Percentiles rank a stretch among this genome's conserved stretches.
Evolutionary conservation across 345 rosid genomes (phyloP).

Genomic region (Salix dunnii): DNA sequence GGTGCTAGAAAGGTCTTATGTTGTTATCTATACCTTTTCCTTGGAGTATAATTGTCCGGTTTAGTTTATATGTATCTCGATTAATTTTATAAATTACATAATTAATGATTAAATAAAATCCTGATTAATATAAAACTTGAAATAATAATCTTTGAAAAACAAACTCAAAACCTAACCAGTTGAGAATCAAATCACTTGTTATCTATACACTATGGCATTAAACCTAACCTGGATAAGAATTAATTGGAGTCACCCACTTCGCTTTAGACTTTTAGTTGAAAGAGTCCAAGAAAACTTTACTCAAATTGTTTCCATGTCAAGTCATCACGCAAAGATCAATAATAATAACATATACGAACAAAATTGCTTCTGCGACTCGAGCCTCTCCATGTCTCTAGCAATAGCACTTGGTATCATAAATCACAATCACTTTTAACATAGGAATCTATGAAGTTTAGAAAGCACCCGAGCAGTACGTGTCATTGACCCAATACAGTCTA

Average conservation of each 20-base stretch:
- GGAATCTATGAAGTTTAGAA: not conserved
- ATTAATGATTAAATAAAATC: no score
- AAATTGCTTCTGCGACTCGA: not conserved
- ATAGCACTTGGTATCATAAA: not conserved
- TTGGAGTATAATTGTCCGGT: no score
- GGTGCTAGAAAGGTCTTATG: no score
- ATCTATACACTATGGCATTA: no score
- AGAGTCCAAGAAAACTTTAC: not conserved
- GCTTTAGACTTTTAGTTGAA: no score
- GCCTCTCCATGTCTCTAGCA: slow-evolving; percentile 7
- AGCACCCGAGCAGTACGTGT: not conserved
- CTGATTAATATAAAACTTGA: no score
- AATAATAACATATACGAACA: not conserved
- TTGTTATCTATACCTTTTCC: no score
- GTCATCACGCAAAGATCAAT: not conserved
- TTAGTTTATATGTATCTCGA: no score
- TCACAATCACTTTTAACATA: slow-evolving; percentile 10
- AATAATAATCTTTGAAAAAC: no score
- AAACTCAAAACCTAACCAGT: no score
- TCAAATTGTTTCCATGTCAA: not conserved
- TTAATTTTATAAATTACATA: no score
- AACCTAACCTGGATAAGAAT: not conserved
- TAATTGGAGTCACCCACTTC: not conserved
- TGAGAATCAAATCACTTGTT: no score
- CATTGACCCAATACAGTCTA: not conserved